A percentile compares a stretch with the other conserved stretches of the same genome.
Conservation (phyloP, 1,284 basidiomycete species). For the Sporisorium exsertum region DNA sequence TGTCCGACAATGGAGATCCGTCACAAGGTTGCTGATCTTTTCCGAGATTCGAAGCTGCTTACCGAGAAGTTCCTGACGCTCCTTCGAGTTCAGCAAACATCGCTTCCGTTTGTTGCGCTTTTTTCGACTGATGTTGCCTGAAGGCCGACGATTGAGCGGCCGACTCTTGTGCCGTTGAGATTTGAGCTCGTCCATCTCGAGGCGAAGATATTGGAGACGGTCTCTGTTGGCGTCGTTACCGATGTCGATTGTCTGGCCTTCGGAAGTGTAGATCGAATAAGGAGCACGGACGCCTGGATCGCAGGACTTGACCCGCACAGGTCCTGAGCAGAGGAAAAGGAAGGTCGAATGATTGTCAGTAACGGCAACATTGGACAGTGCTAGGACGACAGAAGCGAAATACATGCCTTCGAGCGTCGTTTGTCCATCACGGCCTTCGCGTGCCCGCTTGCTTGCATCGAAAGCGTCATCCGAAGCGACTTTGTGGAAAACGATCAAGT, state of each 20-base stretch:
- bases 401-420: background rate
- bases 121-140: background rate
- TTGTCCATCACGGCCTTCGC: background rate
- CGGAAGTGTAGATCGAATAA: background rate
- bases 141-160: background rate
- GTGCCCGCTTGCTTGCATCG: background rate
- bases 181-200: background rate
- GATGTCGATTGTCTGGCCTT: constrained; percentile 7
- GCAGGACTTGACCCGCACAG: constrained; percentile 1
- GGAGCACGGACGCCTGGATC: constrained; percentile 4
- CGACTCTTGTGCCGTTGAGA: background rate
- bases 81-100: background rate
- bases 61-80: background rate
- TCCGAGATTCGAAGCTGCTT: background rate
- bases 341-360: background rate
- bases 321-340: background rate
- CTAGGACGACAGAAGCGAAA: background rate
- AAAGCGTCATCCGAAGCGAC: background rate
- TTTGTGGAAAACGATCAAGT: background rate
- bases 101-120: background rate
- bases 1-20: background rate
- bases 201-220: background rate
- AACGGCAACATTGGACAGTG: background rate
- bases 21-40: background rate
- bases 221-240: background rate